These are phyloP conservation scores for Fusarium armeniacum DNA, from an alignment of 2,329 filamentous ascomycete genomes.

Conservation along the genomic window DNA sequence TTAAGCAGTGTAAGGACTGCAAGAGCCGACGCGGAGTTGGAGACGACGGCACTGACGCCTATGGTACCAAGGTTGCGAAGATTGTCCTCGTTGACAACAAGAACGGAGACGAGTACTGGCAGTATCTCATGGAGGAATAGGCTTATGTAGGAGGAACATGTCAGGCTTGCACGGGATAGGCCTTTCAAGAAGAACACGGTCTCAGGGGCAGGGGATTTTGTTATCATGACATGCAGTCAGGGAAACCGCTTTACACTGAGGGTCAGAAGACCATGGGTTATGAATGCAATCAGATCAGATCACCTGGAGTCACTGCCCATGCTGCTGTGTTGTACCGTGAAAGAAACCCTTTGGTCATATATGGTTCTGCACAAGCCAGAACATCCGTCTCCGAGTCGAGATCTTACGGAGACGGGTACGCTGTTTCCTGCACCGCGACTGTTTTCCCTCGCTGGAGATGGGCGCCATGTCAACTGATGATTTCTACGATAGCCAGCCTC, in stretches of 20 bases:
- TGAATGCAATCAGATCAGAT: constrained; percentile 2
- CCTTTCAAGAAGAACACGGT: not conserved
- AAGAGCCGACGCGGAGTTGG: constrained; percentile 30
- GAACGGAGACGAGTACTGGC: constrained; percentile 29
- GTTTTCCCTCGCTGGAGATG: not conserved
- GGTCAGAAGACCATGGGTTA: not conserved
- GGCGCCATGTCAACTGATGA: not conserved
- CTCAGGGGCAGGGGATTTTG: not conserved
- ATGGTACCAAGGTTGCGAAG: constrained; percentile 33
- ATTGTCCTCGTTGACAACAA: constrained; percentile 28
- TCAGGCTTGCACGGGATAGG: not conserved
- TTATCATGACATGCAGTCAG: not conserved
- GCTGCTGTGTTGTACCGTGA: not conserved
- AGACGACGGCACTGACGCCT: constrained; percentile 34
- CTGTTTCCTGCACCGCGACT: no score
- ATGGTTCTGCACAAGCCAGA: not conserved
- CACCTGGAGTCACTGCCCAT: not conserved
- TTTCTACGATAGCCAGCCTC: not conserved
- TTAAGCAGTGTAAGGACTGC: constrained; percentile 33
- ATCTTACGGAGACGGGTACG: not conserved
- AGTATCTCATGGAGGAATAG: constrained; percentile 14
- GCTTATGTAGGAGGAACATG: not conserved
- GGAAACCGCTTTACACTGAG: constrained; percentile 1
- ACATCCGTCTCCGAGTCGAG: not conserved
- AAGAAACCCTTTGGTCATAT: not conserved